Percentiles rank a stretch among this genome's conserved stretches.
These are phyloP conservation scores for Aspergillus chevalieri DNA, from an alignment of 2,329 filamentous ascomycete genomes.

Conservation along the genomic window DNA sequence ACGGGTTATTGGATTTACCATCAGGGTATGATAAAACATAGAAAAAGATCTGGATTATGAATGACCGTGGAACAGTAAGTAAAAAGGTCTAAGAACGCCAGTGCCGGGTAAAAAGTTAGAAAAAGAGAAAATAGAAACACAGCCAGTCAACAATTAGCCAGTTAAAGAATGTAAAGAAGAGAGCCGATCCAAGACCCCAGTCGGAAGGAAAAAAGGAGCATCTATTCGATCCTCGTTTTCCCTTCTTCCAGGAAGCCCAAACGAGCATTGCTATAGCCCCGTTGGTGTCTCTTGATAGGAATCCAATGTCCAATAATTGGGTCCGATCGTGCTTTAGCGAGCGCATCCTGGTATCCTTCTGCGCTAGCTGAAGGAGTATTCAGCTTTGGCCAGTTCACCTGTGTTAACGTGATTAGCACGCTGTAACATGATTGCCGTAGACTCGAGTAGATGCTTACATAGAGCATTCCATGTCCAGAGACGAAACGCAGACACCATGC, in stretches of 20 bases:
- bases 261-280: conserved; percentile 74
- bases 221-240: conserved; percentile 87
- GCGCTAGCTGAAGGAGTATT: conserved; percentile 80
- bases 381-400: conserved; percentile 98
- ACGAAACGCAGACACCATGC: conserved; percentile 73
- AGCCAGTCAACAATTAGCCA: not conserved
- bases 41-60: not conserved
- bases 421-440: not conserved
- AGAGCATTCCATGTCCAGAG: conserved; percentile 78
- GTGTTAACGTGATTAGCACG: conserved; percentile 6
- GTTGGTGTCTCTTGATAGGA: conserved; percentile 58
- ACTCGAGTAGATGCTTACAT: conserved; percentile 57
- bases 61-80: no score
- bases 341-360: conserved; percentile 83
- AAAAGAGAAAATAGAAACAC: conserved; percentile 11
- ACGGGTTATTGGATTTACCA: no score
- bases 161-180: conserved; percentile 1
- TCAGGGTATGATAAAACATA: not conserved
- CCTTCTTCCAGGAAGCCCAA: conserved; percentile 88
- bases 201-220: not conserved
- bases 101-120: not conserved
- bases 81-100: not conserved
- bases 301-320: conserved; percentile 72
- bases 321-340: conserved; percentile 75
- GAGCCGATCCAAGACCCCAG: not conserved